Base-by-base conservation (phyloP, 306 rosid genomes). In the Aeschynomene evenia region DNA sequence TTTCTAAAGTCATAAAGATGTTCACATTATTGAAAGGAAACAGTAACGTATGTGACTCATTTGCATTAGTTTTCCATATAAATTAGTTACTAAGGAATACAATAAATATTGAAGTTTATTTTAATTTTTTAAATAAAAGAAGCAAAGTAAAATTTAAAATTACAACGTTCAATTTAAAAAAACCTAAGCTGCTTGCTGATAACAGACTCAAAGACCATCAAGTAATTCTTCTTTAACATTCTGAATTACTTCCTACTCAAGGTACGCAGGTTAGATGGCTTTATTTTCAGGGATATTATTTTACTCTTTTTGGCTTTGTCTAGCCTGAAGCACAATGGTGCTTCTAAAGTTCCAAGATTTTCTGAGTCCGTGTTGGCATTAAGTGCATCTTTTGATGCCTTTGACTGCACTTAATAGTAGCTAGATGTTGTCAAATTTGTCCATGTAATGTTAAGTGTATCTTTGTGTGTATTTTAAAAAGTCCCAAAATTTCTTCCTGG, bases 381-480 rank as follows among this genome's bases (percentile, higher is more conserved):
- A 52, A 16, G 26, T 2, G 1, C 22, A 6, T 1, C 57, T 20
- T 51, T 51, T 10, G 31, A 28, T 52, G 6, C 36, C 36, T 54
- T 54, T 23, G 33, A 54, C 14, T 13, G 13, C 19, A 24, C 60
- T 54, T 24, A 19, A 54, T 13, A 54, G 36, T 54, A 54, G 12
- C 16, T 26, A 12, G 60, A n/a, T n/a, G n/a, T n/a, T 40, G 9
- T 53, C 16, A 14, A 15, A 63, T 42, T n/a, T n/a, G n/a, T n/a
- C n/a, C n/a, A n/a, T n/a, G n/a, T n/a, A n/a, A n/a, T n/a, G n/a
- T 50, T 36, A 42, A 55, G 16, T 63, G 45, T 57, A 20, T 69
- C 13, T 37, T 33, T 40, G 49, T 72, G 36, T 72, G 36, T 34
- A 18, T 53, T n/a, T n/a, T 16, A 31, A 66, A 28, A 51, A 60